Base-by-base conservation (phyloP, 108 stramenopile genomes). In the Fragilaria radians region DNA sequence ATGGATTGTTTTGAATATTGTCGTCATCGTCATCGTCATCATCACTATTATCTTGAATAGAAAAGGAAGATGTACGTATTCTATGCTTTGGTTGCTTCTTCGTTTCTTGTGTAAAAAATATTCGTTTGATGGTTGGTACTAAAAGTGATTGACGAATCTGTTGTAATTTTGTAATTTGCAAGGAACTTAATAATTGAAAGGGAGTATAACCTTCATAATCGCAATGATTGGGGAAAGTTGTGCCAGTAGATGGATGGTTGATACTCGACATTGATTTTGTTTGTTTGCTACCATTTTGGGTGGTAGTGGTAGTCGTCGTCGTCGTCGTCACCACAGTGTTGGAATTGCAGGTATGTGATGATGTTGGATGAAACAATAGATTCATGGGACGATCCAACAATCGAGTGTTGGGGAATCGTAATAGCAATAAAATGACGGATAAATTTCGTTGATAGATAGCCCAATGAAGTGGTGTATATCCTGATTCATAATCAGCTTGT, bases 381-480 rank as follows among this genome's bases (percentile, higher is more conserved):
- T 82, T 71, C 66, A 67, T 60, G 26, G 70, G 70, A 33, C 75
- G 62, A 45, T 64, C 62, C 22, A 68, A 42, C 32, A 68, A 32
- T n/a, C 68, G 36, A 18, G 59, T 55, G 36, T 42, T 42, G 14
- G 36, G 36, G 36, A 42, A 42, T 32, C 79, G 70, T 21, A 90
- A 59, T 3, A 84, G 61, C 0, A 86, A 46, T 30, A 90, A 57
- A 19, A 85, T 54, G 2, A 59, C 62, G 3, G 62, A 45, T 69
- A 85, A 70, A 56, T 83, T 68, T 17, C 76, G 63, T 45, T 69
- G 42, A 23, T 74, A 23, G 49, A 86, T 78, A 4, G 85, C 81
- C 31, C 59, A 45, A 64, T 90, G 88, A 23, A 86, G 54, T 3
- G 88, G 80, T 5, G 80, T 86, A 32, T 84, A 90, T 14, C 79